A percentile compares a stretch with the other conserved stretches of the same genome.
These are phyloP conservation scores for Diaporthe sp. DNA, from an alignment of 2,329 filamentous ascomycete genomes.

Conservation along the genomic window DNA sequence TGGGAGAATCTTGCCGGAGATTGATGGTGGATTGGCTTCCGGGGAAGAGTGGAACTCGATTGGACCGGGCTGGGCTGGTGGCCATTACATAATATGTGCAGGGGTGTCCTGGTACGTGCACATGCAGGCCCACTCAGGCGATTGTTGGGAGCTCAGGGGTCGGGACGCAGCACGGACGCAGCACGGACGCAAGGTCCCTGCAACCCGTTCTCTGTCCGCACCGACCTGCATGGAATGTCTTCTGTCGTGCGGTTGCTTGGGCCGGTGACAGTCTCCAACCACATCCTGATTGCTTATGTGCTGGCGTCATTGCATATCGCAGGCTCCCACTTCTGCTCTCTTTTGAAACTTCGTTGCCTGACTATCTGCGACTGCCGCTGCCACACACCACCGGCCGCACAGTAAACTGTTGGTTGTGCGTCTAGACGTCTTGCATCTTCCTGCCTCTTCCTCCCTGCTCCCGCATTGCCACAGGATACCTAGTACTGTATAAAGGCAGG, in stretches of 20 bases:
- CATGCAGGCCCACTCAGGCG: not conserved
- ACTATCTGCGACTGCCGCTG: not conserved
- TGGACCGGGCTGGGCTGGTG: not conserved
- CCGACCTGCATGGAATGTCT: constrained; percentile 8
- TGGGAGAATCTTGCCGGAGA: not conserved
- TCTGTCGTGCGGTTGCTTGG: constrained; percentile 18
- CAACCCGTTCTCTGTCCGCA: not conserved
- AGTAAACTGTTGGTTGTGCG: not conserved
- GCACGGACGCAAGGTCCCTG: constrained; percentile 8
- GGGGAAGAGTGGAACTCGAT: not conserved
- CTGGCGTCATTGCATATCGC: constrained; percentile 27
- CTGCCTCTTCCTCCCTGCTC: not conserved
- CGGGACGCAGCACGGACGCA: not conserved
- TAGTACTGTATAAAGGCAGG: not conserved
- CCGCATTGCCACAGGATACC: not conserved
- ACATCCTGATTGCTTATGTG: constrained; percentile 13
- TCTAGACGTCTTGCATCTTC: not conserved
- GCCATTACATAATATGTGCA: not conserved
- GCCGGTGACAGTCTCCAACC: constrained; percentile 17
- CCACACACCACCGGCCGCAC: not conserved
- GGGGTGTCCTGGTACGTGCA: not conserved
- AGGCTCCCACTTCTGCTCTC: constrained; percentile 15
- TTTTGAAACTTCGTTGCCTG: constrained; percentile 21
- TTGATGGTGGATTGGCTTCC: not conserved
- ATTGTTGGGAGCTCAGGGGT: constrained; percentile 19